Base-by-base conservation (phyloP, 176 grass and related monocot genomes). In the Otatea glauca region DNA sequence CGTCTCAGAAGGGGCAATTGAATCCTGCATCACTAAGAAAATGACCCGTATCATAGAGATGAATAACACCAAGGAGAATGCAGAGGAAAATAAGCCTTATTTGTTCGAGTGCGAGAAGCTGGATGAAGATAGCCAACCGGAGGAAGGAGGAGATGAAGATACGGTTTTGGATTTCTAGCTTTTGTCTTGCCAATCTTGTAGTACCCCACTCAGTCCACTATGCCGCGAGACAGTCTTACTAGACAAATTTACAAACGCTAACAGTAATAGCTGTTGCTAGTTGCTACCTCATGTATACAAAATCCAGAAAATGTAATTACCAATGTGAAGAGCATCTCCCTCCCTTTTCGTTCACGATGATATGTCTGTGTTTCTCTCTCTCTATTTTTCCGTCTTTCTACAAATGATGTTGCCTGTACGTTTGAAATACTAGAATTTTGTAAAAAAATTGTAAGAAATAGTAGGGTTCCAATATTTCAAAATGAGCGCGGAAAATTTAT, bases 41-140 rank as follows among this genome's bases (percentile, higher is more conserved):
- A 94, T 94, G 65, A 47, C 34, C 41, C 48, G 51, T 13, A 86
- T 94, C 76, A 88, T 94, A 76, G 82, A 88, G 88, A 83, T 41
- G 69, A 88, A 88, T 67, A 88, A 94, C 77, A 74, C 54, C 59
- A 86, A 73, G 79, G 62, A 69, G 32, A 83, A 74, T 25, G 74
- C 47, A 48, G 74, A 86, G 6, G 74, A 76, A n/a, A 64, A 25
- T 54, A 27, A 50, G 44, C 85, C 92, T 4, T 81, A 65, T 72
- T 85, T 94, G 64, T 94, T 94, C 54, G 84, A 92, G 29, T 86
- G 87, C 45, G 92, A 92, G 82, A 72, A 29, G 85, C 51, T 83
- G 49, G 60, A 62, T 7, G 87, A 77, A 58, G 76, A 84, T 35
- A 70, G 42, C 10, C 44, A 54, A 27, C 78, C 48, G n/a, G 83